phyloP scores from a whole-genome alignment of 2,329 filamentous ascomycete genomes.

The Botryotinia narcissicola region DNA sequence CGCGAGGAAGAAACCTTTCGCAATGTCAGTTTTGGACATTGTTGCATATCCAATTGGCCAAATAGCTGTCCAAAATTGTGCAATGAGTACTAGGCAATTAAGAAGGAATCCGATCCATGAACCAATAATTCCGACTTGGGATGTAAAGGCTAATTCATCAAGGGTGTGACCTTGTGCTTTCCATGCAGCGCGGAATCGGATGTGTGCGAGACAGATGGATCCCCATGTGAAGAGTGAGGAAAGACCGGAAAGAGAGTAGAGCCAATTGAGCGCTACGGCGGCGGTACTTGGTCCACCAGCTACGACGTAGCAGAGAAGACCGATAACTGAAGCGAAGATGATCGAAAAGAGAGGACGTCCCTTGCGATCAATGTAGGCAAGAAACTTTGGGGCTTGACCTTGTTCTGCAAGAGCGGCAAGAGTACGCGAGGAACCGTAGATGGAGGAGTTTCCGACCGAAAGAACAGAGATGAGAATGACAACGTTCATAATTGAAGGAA shows the following conservation, averaged over 20 bases:
- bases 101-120: constrained; percentile 61
- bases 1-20: constrained; percentile 55
- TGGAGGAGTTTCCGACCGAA: constrained; percentile 57
- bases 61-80: constrained; percentile 45
- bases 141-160: constrained; percentile 64
- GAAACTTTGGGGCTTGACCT: constrained; percentile 55
- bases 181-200: constrained; percentile 66
- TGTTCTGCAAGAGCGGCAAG: constrained; percentile 58
- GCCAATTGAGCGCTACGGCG: constrained; percentile 58
- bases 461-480: constrained; percentile 58
- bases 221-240: constrained; percentile 61
- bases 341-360: constrained; percentile 56
- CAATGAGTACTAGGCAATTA: constrained; percentile 44
- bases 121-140: constrained; percentile 58
- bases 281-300: constrained; percentile 48
- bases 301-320: constrained; percentile 51
- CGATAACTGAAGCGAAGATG: constrained; percentile 33
- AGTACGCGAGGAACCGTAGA: constrained; percentile 59
- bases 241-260: constrained; percentile 61
- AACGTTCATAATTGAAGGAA: constrained; percentile 57
- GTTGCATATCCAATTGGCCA: constrained; percentile 48
- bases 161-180: constrained; percentile 52
- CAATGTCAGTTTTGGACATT: constrained; percentile 34
- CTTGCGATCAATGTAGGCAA: constrained; percentile 56
- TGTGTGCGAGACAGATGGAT: constrained; percentile 64